A percentile compares a stretch with the other conserved stretches of the same genome.
Evolutionary conservation across 2,329 filamentous ascomycete genomes (phyloP).

Genomic region (Colletotrichum phormii): DNA sequence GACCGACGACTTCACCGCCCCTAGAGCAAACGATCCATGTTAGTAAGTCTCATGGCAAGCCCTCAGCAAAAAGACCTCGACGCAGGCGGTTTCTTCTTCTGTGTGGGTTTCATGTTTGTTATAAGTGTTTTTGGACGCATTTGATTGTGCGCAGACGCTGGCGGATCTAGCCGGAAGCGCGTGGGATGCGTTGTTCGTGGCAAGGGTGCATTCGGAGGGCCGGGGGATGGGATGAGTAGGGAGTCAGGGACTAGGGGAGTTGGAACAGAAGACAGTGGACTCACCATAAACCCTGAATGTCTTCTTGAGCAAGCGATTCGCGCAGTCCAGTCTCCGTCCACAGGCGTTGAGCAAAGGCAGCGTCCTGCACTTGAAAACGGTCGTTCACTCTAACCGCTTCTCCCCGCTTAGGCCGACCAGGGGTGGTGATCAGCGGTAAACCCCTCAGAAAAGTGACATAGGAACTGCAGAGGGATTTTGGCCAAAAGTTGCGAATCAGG

Average conservation of each 20-base stretch:
- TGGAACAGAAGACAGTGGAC: conserved; percentile 38
- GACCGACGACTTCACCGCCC: conserved; percentile 84
- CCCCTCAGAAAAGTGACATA: conserved; percentile 79
- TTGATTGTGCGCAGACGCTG: background rate
- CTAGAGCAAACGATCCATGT: conserved; percentile 57
- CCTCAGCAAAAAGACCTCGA: background rate
- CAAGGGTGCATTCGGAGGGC: conserved; percentile 4
- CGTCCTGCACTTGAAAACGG: conserved; percentile 84
- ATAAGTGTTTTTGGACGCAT: conserved; percentile 3
- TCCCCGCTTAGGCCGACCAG: conserved; percentile 80
- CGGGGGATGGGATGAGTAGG: background rate
- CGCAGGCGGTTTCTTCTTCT: conserved; percentile 15
- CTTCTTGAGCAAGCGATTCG: conserved; percentile 63
- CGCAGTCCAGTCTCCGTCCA: conserved; percentile 84
- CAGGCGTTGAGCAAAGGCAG: conserved; percentile 76
- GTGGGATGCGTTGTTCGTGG: conserved; percentile 8
- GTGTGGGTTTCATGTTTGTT: conserved; percentile 16
- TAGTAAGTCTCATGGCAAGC: conserved; percentile 12
- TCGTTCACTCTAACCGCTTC: conserved; percentile 91
- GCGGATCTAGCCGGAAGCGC: conserved; percentile 32
- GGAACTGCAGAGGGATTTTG: conserved; percentile 77
- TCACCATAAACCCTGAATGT: conserved; percentile 57
- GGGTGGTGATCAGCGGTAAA: conserved; percentile 81
- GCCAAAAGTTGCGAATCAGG: conserved; percentile 80
- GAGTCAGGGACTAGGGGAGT: no score